These are phyloP conservation scores for Suillus tomentosus DNA, from an alignment of 768 basidiomycete genomes.

Conservation along the genomic window DNA sequence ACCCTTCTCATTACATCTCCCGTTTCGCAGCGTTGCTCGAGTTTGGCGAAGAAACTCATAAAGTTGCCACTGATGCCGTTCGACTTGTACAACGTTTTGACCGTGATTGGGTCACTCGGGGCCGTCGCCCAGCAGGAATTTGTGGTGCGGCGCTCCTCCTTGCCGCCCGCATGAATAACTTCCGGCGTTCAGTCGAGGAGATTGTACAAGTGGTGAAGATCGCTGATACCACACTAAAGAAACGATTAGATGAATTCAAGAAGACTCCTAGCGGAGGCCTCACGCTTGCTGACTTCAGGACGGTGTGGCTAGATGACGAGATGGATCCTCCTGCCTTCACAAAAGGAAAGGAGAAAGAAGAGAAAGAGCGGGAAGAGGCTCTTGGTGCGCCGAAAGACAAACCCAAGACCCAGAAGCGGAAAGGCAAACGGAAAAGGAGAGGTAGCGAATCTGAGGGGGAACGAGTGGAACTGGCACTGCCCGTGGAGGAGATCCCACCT, in stretches of 20 bases:
- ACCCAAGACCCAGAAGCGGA: slow-evolving; percentile 32
- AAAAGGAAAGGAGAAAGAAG: slow-evolving; percentile 72
- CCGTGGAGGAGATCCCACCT: slow-evolving; percentile 21
- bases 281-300: slow-evolving; percentile 87
- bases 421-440: slow-evolving; percentile 43
- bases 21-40: slow-evolving; percentile 94
- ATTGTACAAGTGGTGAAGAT: slow-evolving; percentile 99
- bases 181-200: slow-evolving; percentile 88
- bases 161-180: slow-evolving; percentile 98
- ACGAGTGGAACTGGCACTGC: slow-evolving; percentile 17
- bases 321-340: slow-evolving; percentile 91
- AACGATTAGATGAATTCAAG: slow-evolving; percentile 93
- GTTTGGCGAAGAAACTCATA: slow-evolving; percentile 92
- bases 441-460: slow-evolving; percentile 40
- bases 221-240: slow-evolving; percentile 92
- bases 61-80: slow-evolving; percentile 90
- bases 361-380: slow-evolving; percentile 47
- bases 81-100: slow-evolving; percentile 93
- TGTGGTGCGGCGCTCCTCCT: slow-evolving; percentile 95
- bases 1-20: slow-evolving; percentile 95
- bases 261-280: slow-evolving; percentile 82
- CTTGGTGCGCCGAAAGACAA: slow-evolving; percentile 35
- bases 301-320: slow-evolving; percentile 89
- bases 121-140: slow-evolving; percentile 94
- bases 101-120: slow-evolving; percentile 96